Percentiles rank a stretch among this genome's conserved stretches.
phyloP scores from a whole-genome alignment of 371 early-diverging fungal species.

The Mucor lusitanicus region DNA sequence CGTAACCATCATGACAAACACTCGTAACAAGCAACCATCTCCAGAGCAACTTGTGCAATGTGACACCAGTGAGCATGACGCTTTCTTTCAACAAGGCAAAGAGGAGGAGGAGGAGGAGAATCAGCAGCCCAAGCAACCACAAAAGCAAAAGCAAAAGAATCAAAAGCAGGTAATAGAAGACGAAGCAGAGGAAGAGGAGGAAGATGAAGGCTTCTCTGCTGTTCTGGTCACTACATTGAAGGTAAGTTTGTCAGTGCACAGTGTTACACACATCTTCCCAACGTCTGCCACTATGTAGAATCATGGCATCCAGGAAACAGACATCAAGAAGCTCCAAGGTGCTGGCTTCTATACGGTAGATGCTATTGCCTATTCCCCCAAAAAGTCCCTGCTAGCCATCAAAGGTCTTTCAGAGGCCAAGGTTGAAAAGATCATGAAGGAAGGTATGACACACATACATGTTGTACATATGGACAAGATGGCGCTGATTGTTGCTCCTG shows the following conservation, averaged over 20 bases:
- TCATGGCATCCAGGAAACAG: slow-evolving; percentile 73
- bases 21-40: background rate
- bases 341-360: slow-evolving; percentile 95
- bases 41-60: background rate
- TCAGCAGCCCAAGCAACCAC: background rate
- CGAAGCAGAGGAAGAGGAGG: background rate
- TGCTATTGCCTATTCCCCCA: slow-evolving; percentile 92
- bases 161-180: background rate
- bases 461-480: too few species aligned
- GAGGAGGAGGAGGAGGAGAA: background rate
- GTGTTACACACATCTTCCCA: background rate
- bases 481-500: background rate
- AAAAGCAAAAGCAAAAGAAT: background rate
- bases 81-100: background rate
- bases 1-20: background rate
- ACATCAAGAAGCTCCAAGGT: slow-evolving; percentile 82
- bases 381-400: slow-evolving; percentile 86
- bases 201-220: slow-evolving; percentile 3
- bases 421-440: slow-evolving; percentile 94
- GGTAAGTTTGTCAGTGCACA: background rate
- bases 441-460: slow-evolving; percentile 54
- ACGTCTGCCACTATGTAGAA: slow-evolving; percentile 45
- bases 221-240: slow-evolving; percentile 5
- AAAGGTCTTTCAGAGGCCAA: slow-evolving; percentile 98
- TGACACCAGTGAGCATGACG: background rate